Base-by-base conservation (phyloP, 2,329 filamentous ascomycete genomes). In the Huntiella omanensis region DNA sequence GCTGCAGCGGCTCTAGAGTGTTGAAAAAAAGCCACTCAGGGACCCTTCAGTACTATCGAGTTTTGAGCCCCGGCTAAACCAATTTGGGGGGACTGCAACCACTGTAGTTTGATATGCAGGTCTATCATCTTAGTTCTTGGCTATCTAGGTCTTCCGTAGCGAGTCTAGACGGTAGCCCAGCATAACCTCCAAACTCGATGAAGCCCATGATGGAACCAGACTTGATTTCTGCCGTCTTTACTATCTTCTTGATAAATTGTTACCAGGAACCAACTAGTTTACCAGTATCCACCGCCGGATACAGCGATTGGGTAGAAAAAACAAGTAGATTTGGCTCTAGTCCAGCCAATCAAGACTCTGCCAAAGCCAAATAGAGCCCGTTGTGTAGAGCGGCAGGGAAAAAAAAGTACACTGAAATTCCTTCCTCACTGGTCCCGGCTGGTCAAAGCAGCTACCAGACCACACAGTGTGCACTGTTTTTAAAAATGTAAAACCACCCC, bases 381-480 rank as follows among this genome's bases (percentile, higher is more conserved):
- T 28, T 28, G 22, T 8, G 13, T 43, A 12, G 32, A 34, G 40
- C 28, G 32, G 16, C n/a, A 8, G 6, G 32, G 16, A 41, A 17
- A 39, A 37, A 47, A 45, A 38, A 42, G 33, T 47, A 10, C 22
- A 28, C 22, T 28, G 22, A 28, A 28, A 28, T 46, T 45, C 35
- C 44, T 37, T 37, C 39, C 17, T 39, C 41, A 33, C 41, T 47
- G 33, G 33, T 44, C 33, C 36, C 13, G 40, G 32, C 35, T 49
- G 37, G 19, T 32, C 40, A 36, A 22, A 38, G 42, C 13, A 45
- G 33, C 32, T 50, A 50, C 41, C 39, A 47, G 33, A n/a, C 22
- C 40, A 41, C 48, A 50, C 48, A 47, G 48, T 50, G 48, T 50
- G 42, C 48, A 50, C 48, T 50, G 45, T 50, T 47, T 50, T 50